Percentiles rank a stretch among this genome's conserved stretches.
Conservation (phyloP, 2,329 filamentous ascomycete genomes). For the Dothistroma septosporum region DNA sequence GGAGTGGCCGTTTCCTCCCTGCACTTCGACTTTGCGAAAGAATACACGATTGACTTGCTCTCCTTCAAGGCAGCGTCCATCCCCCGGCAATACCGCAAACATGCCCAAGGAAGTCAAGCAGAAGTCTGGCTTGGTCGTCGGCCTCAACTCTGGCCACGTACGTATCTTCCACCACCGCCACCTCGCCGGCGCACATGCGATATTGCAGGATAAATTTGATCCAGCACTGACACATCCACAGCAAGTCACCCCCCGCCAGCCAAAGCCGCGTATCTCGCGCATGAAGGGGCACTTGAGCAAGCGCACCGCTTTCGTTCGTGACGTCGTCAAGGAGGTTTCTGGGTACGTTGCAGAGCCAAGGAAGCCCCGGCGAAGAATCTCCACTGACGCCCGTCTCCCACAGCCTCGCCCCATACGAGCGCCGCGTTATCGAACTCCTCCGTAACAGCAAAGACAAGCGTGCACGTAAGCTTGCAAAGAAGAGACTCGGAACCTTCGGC, state of each 20-base stretch:
- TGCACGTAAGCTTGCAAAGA: slow-evolving; percentile 98
- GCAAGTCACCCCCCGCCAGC: slow-evolving; percentile 51
- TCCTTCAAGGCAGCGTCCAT: slow-evolving; percentile 3
- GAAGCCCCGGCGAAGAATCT: background rate
- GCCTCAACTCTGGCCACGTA: slow-evolving; percentile 65
- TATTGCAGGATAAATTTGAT: background rate
- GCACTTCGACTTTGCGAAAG: background rate
- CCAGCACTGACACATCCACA: slow-evolving; percentile 27
- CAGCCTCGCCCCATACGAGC: slow-evolving; percentile 64
- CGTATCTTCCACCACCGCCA: slow-evolving; percentile 37
- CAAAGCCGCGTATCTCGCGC: slow-evolving; percentile 52
- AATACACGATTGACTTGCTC: background rate
- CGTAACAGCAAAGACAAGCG: slow-evolving; percentile 99
- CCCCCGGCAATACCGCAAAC: slow-evolving; percentile 29
- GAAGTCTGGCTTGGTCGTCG: slow-evolving; percentile 54
- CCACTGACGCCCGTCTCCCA: slow-evolving; percentile 19
- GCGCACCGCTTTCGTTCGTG: slow-evolving; percentile 93
- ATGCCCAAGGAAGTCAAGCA: slow-evolving; percentile 55
- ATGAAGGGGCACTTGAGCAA: slow-evolving; percentile 97
- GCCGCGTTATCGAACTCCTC: slow-evolving; percentile 97
- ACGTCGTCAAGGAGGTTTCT: slow-evolving; percentile 97
- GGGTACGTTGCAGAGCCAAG: slow-evolving; percentile 58
- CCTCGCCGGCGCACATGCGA: slow-evolving; percentile 4
- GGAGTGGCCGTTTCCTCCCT: background rate
- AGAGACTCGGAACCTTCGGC: slow-evolving; percentile 97